Percentiles rank a stretch among this genome's conserved stretches.
Conservation (phyloP, 495 filamentous ascomycete species). For the Mytilinidion resinicola region DNA sequence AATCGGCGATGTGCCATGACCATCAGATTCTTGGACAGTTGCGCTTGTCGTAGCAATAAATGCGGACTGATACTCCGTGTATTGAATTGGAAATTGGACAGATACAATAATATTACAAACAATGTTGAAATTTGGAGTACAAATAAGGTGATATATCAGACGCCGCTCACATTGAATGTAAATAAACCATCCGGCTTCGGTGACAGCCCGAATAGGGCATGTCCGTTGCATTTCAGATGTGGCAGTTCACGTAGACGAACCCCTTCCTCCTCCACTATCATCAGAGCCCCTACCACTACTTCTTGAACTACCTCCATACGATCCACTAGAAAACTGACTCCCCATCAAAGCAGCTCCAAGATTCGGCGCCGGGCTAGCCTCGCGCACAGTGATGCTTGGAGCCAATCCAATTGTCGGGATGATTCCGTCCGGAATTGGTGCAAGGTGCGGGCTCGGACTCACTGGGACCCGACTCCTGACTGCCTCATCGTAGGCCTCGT, state of each 20-base stretch:
- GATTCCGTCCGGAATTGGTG: slow-evolving; percentile 34
- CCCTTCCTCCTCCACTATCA: neutral
- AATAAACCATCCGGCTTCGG: too few relatives aligned
- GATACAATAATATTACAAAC: too few relatives aligned
- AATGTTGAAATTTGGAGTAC: too few relatives aligned
- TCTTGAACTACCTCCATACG: neutral
- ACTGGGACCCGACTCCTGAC: slow-evolving; percentile 10
- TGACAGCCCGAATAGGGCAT: too few relatives aligned
- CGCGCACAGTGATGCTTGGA: slow-evolving; percentile 29
- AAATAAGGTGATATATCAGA: too few relatives aligned
- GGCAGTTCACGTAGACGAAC: neutral
- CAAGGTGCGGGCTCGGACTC: slow-evolving; percentile 17
- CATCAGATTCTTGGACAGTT: too few relatives aligned
- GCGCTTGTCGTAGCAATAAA: too few relatives aligned
- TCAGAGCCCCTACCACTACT: neutral
- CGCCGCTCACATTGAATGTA: too few relatives aligned
- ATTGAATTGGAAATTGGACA: too few relatives aligned
- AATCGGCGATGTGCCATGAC: too few relatives aligned
- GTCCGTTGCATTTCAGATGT: too few relatives aligned
- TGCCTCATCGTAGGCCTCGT: slow-evolving; percentile 34
- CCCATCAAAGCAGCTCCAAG: neutral
- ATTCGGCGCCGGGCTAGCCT: slow-evolving; percentile 20
- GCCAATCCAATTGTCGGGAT: slow-evolving; percentile 41
- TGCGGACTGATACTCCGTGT: too few relatives aligned
- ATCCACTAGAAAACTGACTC: neutral